Evolutionary conservation across 2,329 filamentous ascomycete species (phyloP).

Genomic region (Claviceps citrina): DNA sequence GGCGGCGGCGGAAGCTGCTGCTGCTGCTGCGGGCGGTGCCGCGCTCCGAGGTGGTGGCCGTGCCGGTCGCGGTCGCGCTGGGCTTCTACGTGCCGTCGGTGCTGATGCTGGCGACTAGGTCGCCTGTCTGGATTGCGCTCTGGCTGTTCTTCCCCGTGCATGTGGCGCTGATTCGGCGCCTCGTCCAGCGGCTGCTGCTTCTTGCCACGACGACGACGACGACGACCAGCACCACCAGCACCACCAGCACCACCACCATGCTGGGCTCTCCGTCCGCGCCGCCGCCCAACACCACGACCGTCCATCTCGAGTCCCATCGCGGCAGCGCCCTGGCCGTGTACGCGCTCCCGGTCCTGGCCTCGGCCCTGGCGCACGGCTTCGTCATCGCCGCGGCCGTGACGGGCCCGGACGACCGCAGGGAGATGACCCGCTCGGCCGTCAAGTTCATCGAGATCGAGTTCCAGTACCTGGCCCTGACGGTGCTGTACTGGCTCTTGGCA

Average conservation of each 20-base stretch:
- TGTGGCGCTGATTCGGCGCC: conserved; percentile 28
- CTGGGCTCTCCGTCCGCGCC: no score
- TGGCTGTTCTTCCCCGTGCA: conserved; percentile 39
- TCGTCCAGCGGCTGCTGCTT: conserved; percentile 18
- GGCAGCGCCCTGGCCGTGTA: conserved; percentile 27
- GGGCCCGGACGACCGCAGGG: conserved; percentile 28
- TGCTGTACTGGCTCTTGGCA: conserved; percentile 38
- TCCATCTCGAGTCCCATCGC: conserved; percentile 29
- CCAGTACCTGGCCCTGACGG: conserved; percentile 29
- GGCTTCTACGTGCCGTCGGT: conserved; percentile 32
- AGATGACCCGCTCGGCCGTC: conserved; percentile 33
- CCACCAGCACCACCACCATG: no score
- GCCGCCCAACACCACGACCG: no score
- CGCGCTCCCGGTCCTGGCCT: conserved; percentile 27
- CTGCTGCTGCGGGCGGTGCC: no score
- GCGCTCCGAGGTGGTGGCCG: conserved; percentile 40
- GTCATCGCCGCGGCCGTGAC: conserved; percentile 23
- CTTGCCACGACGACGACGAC: conserved; percentile 16
- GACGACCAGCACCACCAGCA: no score
- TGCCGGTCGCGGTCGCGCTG: conserved; percentile 31
- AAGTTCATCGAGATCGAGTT: conserved; percentile 32
- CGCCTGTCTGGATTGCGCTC: conserved; percentile 23
- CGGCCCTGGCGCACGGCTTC: conserved; percentile 26
- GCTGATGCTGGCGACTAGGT: conserved; percentile 24
- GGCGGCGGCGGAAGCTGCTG: no score